Evolutionary conservation across 75 land plant genomes (phyloP).

Genomic region (Adiantum capillusveneris): DNA sequence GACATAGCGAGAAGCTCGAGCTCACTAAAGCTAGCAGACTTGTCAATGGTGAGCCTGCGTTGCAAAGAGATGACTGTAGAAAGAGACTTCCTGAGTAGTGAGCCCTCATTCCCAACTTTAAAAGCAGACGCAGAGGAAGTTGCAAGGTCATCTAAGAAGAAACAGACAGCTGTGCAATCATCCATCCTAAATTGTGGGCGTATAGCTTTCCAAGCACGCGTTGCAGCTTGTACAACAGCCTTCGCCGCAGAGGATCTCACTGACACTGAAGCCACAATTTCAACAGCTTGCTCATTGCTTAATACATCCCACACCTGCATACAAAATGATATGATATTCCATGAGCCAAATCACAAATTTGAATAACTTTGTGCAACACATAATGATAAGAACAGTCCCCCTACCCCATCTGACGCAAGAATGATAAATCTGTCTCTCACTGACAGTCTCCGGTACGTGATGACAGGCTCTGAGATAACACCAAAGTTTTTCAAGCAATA

Average conservation of each 20-base stretch:
- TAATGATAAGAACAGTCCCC: too few species aligned
- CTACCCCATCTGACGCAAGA: constrained; percentile 89
- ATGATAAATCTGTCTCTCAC: constrained; percentile 74
- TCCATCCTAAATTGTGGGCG: constrained; percentile 53
- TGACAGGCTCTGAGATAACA: constrained; percentile 76
- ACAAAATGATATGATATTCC: neutral
- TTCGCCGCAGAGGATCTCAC: constrained; percentile 34
- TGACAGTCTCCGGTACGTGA: constrained; percentile 52
- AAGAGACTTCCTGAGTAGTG: too few species aligned
- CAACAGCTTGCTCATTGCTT: constrained; percentile 53
- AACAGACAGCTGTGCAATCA: constrained; percentile 63
- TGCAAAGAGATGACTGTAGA: too few species aligned
- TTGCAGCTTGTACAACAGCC: constrained; percentile 46
- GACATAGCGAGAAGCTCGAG: too few species aligned
- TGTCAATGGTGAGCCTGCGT: too few species aligned
- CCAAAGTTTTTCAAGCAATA: constrained; percentile 92
- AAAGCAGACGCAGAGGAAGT: too few species aligned
- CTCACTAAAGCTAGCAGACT: too few species aligned
- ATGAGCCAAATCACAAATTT: too few species aligned
- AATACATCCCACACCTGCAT: constrained; percentile 63
- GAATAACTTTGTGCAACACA: too few species aligned
- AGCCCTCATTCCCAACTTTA: too few species aligned
- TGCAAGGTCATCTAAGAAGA: constrained; percentile 22
- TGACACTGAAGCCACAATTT: constrained; percentile 42
- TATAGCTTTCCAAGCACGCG: constrained; percentile 43